Conservation (phyloP, 2,329 filamentous ascomycete species). For the Hortaea sp. region DNA sequence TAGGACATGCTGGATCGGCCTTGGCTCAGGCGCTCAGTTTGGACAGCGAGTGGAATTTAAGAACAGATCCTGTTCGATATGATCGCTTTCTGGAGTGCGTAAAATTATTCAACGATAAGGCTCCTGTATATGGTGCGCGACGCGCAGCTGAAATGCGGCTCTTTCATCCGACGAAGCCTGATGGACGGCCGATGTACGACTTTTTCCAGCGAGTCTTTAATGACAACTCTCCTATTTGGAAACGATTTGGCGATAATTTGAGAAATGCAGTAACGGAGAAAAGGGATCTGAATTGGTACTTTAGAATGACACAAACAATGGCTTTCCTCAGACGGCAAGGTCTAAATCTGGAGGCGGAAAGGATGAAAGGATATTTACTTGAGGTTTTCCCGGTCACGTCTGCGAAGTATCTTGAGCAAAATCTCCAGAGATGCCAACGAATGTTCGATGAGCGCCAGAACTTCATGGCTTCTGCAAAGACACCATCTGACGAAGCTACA, state of each 20-base stretch:
- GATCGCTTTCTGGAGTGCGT: too few relatives aligned
- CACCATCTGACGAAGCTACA: neutral
- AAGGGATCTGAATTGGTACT: neutral
- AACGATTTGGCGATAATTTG: neutral
- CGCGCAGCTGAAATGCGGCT: too few relatives aligned
- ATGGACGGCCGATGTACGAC: neutral
- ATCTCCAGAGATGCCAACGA: neutral
- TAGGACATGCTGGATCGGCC: too few relatives aligned
- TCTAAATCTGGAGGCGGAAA: neutral
- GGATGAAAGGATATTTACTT: neutral
- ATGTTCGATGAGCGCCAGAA: neutral
- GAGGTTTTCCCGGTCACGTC: neutral
- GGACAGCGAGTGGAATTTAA: too few relatives aligned
- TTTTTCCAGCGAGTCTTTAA: neutral
- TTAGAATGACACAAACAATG: neutral
- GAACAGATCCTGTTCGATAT: too few relatives aligned
- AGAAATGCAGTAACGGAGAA: neutral
- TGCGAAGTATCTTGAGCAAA: neutral
- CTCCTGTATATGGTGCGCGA: too few relatives aligned
- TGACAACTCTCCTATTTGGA: neutral
- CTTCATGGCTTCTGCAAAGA: too few relatives aligned
- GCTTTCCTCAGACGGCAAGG: neutral
- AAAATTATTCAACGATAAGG: too few relatives aligned
- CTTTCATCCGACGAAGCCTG: too few relatives aligned
- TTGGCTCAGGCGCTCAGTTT: too few relatives aligned